Percentiles rank a stretch among this genome's conserved stretches.
Evolutionary conservation across 1,284 basidiomycete genomes (phyloP).

Genomic region (Kalmanozyma brasiliensis): DNA sequence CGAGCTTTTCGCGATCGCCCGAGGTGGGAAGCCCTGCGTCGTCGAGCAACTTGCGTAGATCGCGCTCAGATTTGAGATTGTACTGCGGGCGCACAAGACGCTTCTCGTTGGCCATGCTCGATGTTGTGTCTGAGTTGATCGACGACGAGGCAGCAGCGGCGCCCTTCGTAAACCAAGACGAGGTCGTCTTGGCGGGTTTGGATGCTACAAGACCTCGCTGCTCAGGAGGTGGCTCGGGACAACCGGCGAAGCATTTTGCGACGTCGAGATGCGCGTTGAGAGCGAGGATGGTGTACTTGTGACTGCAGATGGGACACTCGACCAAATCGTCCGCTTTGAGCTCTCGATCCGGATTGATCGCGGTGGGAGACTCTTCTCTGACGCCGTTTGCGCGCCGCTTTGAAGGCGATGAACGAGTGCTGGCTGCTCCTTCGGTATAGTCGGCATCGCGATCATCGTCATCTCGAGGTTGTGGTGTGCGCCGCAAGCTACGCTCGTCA

Average conservation of each 20-base stretch:
- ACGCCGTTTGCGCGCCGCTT: slow-evolving; percentile 8
- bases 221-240: slow-evolving; percentile 35
- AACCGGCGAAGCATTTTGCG: slow-evolving; percentile 43
- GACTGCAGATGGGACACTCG: slow-evolving; percentile 59
- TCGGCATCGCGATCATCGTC: slow-evolving; percentile 18
- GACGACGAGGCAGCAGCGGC: slow-evolving; percentile 4
- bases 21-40: slow-evolving; percentile 40
- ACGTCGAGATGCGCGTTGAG: slow-evolving; percentile 61
- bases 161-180: slow-evolving; percentile 35
- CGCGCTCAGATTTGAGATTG: slow-evolving; percentile 49
- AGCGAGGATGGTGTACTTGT: slow-evolving; percentile 50
- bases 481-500: slow-evolving; percentile 10
- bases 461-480: slow-evolving; percentile 1
- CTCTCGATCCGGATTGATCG: slow-evolving; percentile 13
- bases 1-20: slow-evolving; percentile 49
- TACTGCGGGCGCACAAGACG: slow-evolving; percentile 59
- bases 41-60: slow-evolving; percentile 57
- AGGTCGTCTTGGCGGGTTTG: slow-evolving; percentile 13
- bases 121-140: slow-evolving; percentile 9
- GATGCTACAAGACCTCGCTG: slow-evolving; percentile 41
- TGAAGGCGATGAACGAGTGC: slow-evolving; percentile 14
- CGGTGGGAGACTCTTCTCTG: not conserved
- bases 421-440: slow-evolving; percentile 6
- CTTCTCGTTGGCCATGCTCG: slow-evolving; percentile 33
- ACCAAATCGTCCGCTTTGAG: slow-evolving; percentile 45